phyloP scores from a whole-genome alignment of 371 early-diverging fungal species.

The Actinomucor elegans region DNA sequence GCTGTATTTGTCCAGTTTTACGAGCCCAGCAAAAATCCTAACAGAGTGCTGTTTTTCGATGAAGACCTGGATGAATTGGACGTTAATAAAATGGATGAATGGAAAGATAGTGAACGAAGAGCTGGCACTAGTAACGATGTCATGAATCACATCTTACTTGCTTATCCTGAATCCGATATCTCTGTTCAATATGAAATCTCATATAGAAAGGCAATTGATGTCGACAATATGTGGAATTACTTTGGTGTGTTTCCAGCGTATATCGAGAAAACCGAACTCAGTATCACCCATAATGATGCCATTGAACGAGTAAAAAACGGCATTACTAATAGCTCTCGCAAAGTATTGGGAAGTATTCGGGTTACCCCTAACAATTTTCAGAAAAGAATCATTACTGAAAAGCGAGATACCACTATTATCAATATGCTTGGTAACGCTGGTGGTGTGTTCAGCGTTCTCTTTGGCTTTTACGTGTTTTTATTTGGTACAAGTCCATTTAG shows the following conservation, averaged over 20 bases:
- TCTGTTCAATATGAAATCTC: neutral
- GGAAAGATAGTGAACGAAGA: neutral
- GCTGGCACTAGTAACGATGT: neutral
- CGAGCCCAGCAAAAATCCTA: neutral
- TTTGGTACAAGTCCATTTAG: slow-evolving; percentile 36
- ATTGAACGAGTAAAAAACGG: neutral
- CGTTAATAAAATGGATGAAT: neutral
- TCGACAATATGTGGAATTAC: slow-evolving; percentile 26
- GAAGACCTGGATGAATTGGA: neutral
- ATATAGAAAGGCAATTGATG: neutral
- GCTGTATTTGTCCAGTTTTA: slow-evolving; percentile 1
- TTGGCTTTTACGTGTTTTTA: slow-evolving; percentile 27
- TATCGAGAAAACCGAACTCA: slow-evolving; percentile 19
- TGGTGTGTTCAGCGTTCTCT: slow-evolving; percentile 35
- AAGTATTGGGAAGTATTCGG: neutral
- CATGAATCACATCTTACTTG: neutral
- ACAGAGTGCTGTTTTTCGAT: neutral
- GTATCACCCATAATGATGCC: slow-evolving; percentile 16
- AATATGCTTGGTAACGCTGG: slow-evolving; percentile 36
- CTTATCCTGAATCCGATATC: neutral
- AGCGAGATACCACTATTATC: slow-evolving; percentile 29
- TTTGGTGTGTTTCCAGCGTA: slow-evolving; percentile 30
- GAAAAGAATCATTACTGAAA: slow-evolving; percentile 20
- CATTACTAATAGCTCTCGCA: too few relatives aligned
- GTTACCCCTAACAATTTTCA: slow-evolving; percentile 12